These are phyloP conservation scores for Spinacia oleracea DNA, from an alignment of 179 eudicot genomes.

Conservation along the genomic window DNA sequence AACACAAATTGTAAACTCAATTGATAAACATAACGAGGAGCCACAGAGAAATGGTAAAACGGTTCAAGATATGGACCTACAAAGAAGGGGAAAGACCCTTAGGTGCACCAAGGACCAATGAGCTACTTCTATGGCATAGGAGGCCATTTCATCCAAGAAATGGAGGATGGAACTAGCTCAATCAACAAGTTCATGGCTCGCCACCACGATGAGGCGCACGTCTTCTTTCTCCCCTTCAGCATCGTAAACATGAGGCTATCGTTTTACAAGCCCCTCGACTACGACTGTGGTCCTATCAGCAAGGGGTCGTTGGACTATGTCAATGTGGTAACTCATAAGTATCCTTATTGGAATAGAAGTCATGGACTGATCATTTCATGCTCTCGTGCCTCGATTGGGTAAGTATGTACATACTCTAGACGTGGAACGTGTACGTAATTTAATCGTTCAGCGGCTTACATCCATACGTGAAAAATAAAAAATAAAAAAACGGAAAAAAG, in stretches of 20 bases:
- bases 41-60: constrained; percentile 47
- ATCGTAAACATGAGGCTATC: constrained; percentile 32
- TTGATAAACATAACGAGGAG: constrained; percentile 33
- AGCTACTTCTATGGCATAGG: constrained; percentile 45
- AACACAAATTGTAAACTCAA: background rate
- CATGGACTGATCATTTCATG: constrained; percentile 56
- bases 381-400: constrained; percentile 68
- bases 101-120: constrained; percentile 43
- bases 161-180: constrained; percentile 31
- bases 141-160: constrained; percentile 47
- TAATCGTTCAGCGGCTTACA: too few species aligned
- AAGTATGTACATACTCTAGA: too few species aligned
- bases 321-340: constrained; percentile 27
- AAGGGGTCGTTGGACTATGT: constrained; percentile 40
- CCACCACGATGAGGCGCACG: constrained; percentile 46
- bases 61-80: constrained; percentile 48
- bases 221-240: constrained; percentile 47
- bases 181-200: constrained; percentile 25
- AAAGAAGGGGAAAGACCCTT: constrained; percentile 54
- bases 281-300: constrained; percentile 30
- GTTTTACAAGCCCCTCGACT: constrained; percentile 35
- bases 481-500: too few species aligned
- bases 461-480: too few species aligned
- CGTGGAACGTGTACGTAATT: too few species aligned
- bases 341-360: constrained; percentile 52